Conservation (phyloP, 495 filamentous ascomycete genomes). For the Penicillium turbatum region DNA sequence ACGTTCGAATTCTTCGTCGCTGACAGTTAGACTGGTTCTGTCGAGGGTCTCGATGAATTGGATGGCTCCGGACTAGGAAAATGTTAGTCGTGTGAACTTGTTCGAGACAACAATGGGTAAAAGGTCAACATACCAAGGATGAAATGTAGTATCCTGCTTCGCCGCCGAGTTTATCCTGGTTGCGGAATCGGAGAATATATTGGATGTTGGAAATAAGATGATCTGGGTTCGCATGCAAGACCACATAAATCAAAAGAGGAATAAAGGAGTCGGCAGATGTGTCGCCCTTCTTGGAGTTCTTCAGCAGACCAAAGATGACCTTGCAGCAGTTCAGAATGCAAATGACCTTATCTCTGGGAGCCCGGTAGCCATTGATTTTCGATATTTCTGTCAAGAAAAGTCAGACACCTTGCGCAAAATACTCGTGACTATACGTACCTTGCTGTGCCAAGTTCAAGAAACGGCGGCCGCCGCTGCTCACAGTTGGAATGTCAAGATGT, state of each 20-base stretch:
- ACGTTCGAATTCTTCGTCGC: conserved; percentile 89
- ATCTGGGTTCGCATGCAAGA: conserved; percentile 88
- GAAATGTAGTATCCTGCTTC: conserved; percentile 98
- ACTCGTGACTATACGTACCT: conserved; percentile 45
- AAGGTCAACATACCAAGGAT: conserved; percentile 60
- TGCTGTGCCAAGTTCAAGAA: conserved; percentile 88
- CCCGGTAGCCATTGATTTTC: conserved; percentile 94
- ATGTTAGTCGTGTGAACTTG: not conserved
- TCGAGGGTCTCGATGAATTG: conserved; percentile 97
- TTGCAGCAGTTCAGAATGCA: conserved; percentile 99
- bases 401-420: conserved; percentile 20
- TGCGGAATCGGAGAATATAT: conserved; percentile 94
- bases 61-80: conserved; percentile 79
- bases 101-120: not conserved
- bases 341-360: conserved; percentile 95
- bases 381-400: conserved; percentile 59
- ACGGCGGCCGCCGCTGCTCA: conserved; percentile 74
- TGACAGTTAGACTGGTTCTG: conserved; percentile 86
- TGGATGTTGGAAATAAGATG: conserved; percentile 96
- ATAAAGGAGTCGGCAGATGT: conserved; percentile 95
- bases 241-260: conserved; percentile 92
- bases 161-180: conserved; percentile 93
- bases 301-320: conserved; percentile 95
- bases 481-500: conserved; percentile 90
- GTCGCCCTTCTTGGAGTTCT: conserved; percentile 79